Percentiles rank a stretch among this genome's conserved stretches.
Evolutionary conservation across 2,329 filamentous ascomycete genomes (phyloP).

Genomic region (Fusarium abutilonis): DNA sequence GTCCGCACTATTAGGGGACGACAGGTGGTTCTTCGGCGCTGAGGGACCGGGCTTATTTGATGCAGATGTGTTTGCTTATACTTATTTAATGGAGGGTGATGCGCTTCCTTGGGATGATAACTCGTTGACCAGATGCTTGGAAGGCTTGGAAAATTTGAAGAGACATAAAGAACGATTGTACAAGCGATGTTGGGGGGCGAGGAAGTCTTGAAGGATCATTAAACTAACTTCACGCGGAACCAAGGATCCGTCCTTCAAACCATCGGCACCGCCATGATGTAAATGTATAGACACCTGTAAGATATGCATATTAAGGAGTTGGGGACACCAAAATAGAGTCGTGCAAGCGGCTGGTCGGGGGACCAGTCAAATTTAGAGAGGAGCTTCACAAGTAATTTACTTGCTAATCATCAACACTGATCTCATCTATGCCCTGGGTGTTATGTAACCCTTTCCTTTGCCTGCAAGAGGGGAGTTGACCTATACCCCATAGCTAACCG

Average conservation of each 20-base stretch:
- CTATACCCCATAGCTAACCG: slow-evolving; percentile 3
- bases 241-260: background rate
- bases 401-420: slow-evolving; percentile 12
- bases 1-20: slow-evolving; percentile 53
- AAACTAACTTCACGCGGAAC: background rate
- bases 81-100: slow-evolving; percentile 78
- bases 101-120: slow-evolving; percentile 70
- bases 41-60: slow-evolving; percentile 78
- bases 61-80: slow-evolving; percentile 89
- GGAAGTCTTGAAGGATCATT: slow-evolving; percentile 5
- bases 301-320: slow-evolving; percentile 21
- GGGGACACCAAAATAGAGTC: slow-evolving; percentile 8
- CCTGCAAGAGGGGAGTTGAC: slow-evolving; percentile 23
- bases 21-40: slow-evolving; percentile 61
- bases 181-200: slow-evolving; percentile 45
- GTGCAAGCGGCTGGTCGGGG: background rate
- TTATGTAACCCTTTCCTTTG: slow-evolving; percentile 12
- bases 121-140: slow-evolving; percentile 66
- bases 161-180: slow-evolving; percentile 53
- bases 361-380: background rate
- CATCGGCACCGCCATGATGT: background rate
- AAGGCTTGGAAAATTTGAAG: slow-evolving; percentile 69
- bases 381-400: slow-evolving; percentile 1
- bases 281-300: slow-evolving; percentile 23
- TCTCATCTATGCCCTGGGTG: slow-evolving; percentile 33